phyloP scores from a whole-genome alignment of 192 early-diverging fungal genomes.

The Coemansia reversa region DNA sequence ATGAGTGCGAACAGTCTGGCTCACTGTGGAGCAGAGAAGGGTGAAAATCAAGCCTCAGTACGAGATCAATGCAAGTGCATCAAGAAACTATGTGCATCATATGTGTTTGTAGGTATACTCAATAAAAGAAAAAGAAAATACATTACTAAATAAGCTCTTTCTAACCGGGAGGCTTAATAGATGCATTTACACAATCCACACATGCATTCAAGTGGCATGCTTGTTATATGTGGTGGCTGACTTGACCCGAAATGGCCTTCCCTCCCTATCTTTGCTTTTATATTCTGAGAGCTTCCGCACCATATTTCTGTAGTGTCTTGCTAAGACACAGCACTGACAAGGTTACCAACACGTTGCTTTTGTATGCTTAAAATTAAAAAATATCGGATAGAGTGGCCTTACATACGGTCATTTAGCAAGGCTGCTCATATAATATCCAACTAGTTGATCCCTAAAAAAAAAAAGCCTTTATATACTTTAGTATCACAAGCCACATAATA shows the following conservation, averaged over 20 bases:
- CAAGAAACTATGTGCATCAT: background rate
- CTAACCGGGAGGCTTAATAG: background rate
- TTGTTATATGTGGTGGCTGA: constrained; percentile 4
- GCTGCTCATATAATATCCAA: background rate
- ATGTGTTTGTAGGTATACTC: background rate
- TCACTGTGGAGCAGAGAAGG: background rate
- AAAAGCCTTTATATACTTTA: background rate
- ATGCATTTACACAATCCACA: background rate
- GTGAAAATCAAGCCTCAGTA: background rate
- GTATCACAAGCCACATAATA: background rate
- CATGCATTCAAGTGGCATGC: constrained; percentile 1
- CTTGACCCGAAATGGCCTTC: background rate
- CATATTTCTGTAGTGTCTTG: background rate
- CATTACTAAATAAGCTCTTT: background rate
- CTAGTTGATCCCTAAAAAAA: background rate
- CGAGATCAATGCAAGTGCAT: background rate
- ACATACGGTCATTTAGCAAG: background rate
- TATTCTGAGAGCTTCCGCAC: background rate
- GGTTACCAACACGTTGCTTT: background rate
- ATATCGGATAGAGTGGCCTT: background rate
- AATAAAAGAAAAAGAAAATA: background rate
- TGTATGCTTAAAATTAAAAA: background rate
- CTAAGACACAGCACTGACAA: background rate
- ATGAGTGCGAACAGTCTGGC: background rate
- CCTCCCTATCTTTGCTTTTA: background rate